Evolutionary conservation across 176 grass and related monocot genomes (phyloP).

Genomic region (Eleusine coracana): DNA sequence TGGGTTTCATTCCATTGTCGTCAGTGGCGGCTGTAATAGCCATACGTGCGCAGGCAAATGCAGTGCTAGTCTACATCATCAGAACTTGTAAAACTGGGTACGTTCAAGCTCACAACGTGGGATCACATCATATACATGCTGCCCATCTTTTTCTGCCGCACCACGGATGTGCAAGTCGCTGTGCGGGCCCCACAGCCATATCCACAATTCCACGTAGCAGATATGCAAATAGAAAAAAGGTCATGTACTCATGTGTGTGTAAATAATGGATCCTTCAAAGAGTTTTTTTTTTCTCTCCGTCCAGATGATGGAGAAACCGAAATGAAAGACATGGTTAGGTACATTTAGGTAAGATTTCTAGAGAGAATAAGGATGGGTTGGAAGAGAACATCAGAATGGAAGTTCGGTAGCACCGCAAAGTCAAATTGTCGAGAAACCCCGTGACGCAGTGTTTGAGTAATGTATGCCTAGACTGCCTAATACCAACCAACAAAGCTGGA

Average conservation of each 20-base stretch:
- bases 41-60: neutral
- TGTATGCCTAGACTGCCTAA: constrained; percentile 31
- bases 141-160: constrained; percentile 19
- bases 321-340: constrained; percentile 27
- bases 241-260: neutral
- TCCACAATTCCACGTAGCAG: neutral
- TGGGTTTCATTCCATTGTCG: constrained; percentile 24
- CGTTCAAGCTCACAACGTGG: neutral
- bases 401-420: constrained; percentile 12
- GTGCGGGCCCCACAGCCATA: neutral
- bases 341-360: neutral
- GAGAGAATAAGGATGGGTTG: neutral
- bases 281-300: neutral
- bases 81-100: neutral
- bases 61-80: constrained; percentile 36
- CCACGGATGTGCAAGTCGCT: constrained; percentile 5
- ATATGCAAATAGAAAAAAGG: neutral
- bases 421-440: constrained; percentile 11
- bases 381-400: neutral
- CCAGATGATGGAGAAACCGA: neutral
- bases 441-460: constrained; percentile 6
- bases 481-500: constrained; percentile 43
- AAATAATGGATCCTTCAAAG: too few relatives aligned
- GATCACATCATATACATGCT: neutral
- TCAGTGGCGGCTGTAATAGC: neutral